Evolutionary conservation across 257 asterid species (phyloP).

Genomic region (Verbascum thapsus): DNA sequence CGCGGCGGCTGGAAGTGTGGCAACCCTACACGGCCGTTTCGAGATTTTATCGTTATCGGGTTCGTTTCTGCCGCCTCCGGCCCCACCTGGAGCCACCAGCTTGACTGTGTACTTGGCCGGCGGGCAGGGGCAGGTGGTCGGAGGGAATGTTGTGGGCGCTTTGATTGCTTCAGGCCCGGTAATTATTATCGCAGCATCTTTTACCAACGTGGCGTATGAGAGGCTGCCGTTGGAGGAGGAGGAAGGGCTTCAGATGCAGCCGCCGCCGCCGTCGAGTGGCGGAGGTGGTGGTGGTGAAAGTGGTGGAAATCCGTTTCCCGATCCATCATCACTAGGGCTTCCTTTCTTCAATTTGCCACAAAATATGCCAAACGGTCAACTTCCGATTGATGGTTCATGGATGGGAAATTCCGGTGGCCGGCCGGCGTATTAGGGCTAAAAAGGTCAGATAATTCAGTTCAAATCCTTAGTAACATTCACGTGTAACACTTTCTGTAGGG

Average conservation of each 20-base stretch:
- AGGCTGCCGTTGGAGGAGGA: conserved; percentile 79
- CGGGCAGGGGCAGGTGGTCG: conserved; percentile 89
- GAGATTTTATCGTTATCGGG: conserved; percentile 79
- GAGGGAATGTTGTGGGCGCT: conserved; percentile 88
- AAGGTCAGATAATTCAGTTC: no score
- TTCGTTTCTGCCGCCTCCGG: conserved; percentile 86
- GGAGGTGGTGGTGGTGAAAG: conserved; percentile 34
- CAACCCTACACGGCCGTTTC: conserved; percentile 74
- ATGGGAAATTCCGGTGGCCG: conserved; percentile 52
- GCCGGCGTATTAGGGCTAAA: conserved; percentile 43
- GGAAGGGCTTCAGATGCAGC: conserved; percentile 56
- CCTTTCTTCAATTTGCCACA: conserved; percentile 77
- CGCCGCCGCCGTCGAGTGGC: conserved; percentile 38
- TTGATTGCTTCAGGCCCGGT: conserved; percentile 78
- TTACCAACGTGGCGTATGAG: conserved; percentile 83
- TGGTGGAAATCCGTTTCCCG: conserved; percentile 42
- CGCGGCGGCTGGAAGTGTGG: conserved; percentile 67
- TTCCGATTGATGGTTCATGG: conserved; percentile 73
- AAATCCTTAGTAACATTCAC: no score
- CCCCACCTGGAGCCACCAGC: conserved; percentile 92
- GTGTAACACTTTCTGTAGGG: no score
- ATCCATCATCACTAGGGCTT: conserved; percentile 65
- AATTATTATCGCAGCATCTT: conserved; percentile 73
- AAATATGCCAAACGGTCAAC: conserved; percentile 57
- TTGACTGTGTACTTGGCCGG: conserved; percentile 72